Conservation (phyloP, 2,329 filamentous ascomycete species). For the Hypoxylon sp. region DNA sequence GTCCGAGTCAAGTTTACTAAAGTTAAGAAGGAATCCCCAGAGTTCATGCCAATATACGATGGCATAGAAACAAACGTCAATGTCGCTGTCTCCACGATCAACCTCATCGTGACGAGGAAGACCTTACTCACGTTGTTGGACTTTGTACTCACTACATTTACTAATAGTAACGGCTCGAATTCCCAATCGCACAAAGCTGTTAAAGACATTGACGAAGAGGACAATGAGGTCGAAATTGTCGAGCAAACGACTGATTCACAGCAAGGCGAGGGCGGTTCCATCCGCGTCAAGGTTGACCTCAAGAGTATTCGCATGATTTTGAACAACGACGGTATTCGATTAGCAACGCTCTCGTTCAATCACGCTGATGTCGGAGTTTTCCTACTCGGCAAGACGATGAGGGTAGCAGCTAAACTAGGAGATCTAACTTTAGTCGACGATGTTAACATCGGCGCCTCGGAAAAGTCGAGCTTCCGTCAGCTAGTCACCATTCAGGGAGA, state of each 20-base stretch:
- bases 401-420: conserved; percentile 87
- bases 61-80: conserved; percentile 95
- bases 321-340: conserved; percentile 96
- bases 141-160: conserved; percentile 94
- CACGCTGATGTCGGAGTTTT: conserved; percentile 94
- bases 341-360: conserved; percentile 92
- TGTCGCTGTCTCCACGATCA: conserved; percentile 93
- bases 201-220: conserved; percentile 54
- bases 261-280: conserved; percentile 75
- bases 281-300: conserved; percentile 92
- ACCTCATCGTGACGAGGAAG: conserved; percentile 91
- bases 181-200: conserved; percentile 55
- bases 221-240: conserved; percentile 58
- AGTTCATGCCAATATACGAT: conserved; percentile 92
- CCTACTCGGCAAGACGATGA: conserved; percentile 87
- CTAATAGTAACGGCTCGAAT: conserved; percentile 65
- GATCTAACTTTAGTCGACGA: conserved; percentile 93
- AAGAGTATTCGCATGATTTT: conserved; percentile 94
- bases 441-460: conserved; percentile 89
- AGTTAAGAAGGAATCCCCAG: conserved; percentile 91
- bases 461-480: conserved; percentile 84
- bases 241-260: conserved; percentile 56
- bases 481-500: conserved; percentile 96
- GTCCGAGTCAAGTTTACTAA: conserved; percentile 91
- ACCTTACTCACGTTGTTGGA: conserved; percentile 93